Conservation (phyloP, 2,329 filamentous ascomycete species). For the Trichophaea hybrida region DNA sequence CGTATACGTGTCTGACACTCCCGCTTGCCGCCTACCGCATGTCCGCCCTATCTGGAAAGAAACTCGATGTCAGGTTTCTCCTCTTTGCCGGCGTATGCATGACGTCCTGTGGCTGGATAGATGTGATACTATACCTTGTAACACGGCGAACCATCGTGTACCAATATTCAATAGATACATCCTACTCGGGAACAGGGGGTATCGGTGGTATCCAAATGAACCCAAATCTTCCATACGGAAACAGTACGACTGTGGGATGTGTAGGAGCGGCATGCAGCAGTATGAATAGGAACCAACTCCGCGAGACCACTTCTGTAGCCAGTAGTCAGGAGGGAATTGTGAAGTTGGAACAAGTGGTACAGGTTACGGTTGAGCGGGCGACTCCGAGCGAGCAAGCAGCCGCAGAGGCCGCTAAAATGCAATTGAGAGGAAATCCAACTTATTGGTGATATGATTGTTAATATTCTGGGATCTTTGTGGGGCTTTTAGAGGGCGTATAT, state of each 20-base stretch:
- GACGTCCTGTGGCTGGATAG: slow-evolving; percentile 2
- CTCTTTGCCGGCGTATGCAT: slow-evolving; percentile 1
- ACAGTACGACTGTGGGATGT: background rate
- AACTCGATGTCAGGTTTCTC: background rate
- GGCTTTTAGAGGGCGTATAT: too few relatives aligned
- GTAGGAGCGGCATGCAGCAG: background rate
- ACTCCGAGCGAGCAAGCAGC: background rate
- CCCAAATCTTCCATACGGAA: background rate
- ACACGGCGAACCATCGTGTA: slow-evolving; percentile 1
- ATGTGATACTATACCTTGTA: slow-evolving; percentile 1
- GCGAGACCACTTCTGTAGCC: background rate
- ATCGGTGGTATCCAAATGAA: background rate
- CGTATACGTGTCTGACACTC: slow-evolving; percentile 4
- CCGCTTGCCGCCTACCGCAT: slow-evolving; percentile 4
- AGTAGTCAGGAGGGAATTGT: background rate
- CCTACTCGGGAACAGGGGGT: background rate
- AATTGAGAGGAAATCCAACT: background rate
- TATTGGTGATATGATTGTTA: background rate
- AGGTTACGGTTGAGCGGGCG: background rate
- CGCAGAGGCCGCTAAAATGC: background rate
- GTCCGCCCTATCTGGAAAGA: background rate
- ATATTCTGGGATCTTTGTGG: background rate
- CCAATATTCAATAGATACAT: background rate
- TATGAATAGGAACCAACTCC: too few relatives aligned
- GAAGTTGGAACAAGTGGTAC: slow-evolving; percentile 3